Conservation (phyloP, 192 early-diverging fungal species). For the Coemansia sp. region DNA sequence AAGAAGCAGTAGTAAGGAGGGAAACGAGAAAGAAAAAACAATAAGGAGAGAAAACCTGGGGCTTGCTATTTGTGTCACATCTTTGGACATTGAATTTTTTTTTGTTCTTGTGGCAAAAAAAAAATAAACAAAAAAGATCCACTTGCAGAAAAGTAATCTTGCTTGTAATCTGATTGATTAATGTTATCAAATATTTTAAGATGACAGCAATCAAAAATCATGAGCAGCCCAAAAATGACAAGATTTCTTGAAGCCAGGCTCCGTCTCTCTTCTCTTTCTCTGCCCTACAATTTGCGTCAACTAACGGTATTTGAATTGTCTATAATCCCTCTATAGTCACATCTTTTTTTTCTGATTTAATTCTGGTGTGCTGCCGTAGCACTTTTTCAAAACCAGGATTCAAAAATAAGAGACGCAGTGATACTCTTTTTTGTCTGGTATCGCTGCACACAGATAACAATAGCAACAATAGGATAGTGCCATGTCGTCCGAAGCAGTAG, state of each 20-base stretch:
- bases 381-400: not conserved
- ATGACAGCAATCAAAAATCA: too few relatives aligned
- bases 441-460: not conserved
- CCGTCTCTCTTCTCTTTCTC: not conserved
- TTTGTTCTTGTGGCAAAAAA: not conserved
- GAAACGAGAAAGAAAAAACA: not conserved
- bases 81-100: not conserved
- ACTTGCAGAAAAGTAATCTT: not conserved
- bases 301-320: not conserved
- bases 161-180: not conserved
- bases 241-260: not conserved
- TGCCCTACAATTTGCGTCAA: not conserved
- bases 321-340: not conserved
- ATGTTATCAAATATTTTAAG: too few relatives aligned
- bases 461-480: not conserved
- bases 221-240: not conserved
- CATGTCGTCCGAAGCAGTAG: constrained; percentile 10
- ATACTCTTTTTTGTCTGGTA: not conserved
- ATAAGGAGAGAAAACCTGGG: not conserved
- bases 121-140: not conserved
- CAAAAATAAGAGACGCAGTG: not conserved
- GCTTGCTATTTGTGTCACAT: not conserved
- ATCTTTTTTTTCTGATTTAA: not conserved
- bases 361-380: not conserved
- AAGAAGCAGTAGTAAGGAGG: not conserved